These are phyloP conservation scores for Hypomontagnella monticulosa DNA, from an alignment of 495 filamentous ascomycete species.

Conservation along the genomic window DNA sequence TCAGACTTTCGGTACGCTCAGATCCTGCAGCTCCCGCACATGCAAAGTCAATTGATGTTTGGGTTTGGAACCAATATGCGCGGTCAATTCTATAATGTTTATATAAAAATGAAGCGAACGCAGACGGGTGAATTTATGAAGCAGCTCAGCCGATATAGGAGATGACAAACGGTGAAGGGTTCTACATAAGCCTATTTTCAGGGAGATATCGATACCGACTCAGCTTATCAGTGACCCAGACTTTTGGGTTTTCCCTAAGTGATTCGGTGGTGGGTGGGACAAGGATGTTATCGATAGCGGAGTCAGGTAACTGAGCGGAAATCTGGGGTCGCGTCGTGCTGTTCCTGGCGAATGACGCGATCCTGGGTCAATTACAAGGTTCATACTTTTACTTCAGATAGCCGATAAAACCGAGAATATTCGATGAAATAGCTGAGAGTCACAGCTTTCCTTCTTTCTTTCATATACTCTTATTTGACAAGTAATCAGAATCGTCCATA, in stretches of 20 bases:
- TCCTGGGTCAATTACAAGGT: too few species aligned
- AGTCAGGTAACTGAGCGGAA: neutral
- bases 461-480: too few species aligned
- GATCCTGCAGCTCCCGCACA: neutral
- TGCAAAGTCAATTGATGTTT: slow-evolving; percentile 3
- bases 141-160: slow-evolving; percentile 33
- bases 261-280: neutral
- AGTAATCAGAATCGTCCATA: too few species aligned
- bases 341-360: slow-evolving; percentile 14
- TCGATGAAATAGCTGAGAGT: too few species aligned
- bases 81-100: slow-evolving; percentile 1
- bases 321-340: slow-evolving; percentile 5
- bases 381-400: too few species aligned
- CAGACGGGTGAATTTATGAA: neutral
- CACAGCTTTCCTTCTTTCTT: too few species aligned
- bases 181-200: neutral
- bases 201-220: neutral
- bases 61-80: neutral
- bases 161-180: slow-evolving; percentile 16
- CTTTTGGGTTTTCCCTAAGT: slow-evolving; percentile 1
- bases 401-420: too few species aligned
- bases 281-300: slow-evolving; percentile 17
- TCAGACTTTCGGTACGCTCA: neutral
- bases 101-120: too few species aligned
- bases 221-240: slow-evolving; percentile 22